Evolutionary conservation across 495 filamentous ascomycete species (phyloP).

Genomic region (Penicillium riverlandense): DNA sequence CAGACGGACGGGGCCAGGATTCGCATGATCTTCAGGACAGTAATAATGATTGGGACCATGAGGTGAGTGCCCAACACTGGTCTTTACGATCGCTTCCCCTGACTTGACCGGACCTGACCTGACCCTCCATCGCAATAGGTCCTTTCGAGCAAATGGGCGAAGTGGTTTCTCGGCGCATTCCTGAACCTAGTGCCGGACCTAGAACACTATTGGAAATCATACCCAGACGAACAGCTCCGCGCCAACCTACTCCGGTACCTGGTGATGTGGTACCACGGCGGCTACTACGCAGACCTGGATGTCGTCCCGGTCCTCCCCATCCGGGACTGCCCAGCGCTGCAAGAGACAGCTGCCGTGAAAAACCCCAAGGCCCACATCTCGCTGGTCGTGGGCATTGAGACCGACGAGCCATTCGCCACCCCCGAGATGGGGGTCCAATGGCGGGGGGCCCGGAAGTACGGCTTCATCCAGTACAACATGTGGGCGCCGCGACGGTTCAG

Average conservation of each 20-base stretch:
- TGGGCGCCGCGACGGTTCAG: constrained; percentile 35
- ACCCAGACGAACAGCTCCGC: constrained; percentile 31
- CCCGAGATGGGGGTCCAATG: constrained; percentile 25
- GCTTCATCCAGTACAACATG: constrained; percentile 35
- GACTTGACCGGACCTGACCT: background rate
- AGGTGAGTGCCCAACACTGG: constrained; percentile 9
- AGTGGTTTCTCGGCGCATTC: constrained; percentile 19
- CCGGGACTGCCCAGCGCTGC: constrained; percentile 23
- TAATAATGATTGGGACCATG: constrained; percentile 28
- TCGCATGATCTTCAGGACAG: constrained; percentile 20
- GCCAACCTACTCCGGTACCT: constrained; percentile 46
- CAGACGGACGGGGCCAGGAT: constrained; percentile 15
- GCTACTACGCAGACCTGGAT: constrained; percentile 46
- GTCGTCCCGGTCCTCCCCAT: constrained; percentile 25
- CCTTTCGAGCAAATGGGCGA: constrained; percentile 20
- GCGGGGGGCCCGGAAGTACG: constrained; percentile 34
- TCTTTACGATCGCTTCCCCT: background rate
- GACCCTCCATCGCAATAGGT: constrained; percentile 9
- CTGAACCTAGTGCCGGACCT: constrained; percentile 26
- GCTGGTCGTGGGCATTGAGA: constrained; percentile 31
- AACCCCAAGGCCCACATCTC: constrained; percentile 20
- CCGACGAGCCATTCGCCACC: constrained; percentile 35
- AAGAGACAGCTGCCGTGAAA: constrained; percentile 9
- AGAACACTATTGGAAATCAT: constrained; percentile 20
- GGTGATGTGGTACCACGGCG: constrained; percentile 40